These are phyloP conservation scores for Microascus cirrosus DNA, from an alignment of 2,329 filamentous ascomycete genomes.

Conservation along the genomic window DNA sequence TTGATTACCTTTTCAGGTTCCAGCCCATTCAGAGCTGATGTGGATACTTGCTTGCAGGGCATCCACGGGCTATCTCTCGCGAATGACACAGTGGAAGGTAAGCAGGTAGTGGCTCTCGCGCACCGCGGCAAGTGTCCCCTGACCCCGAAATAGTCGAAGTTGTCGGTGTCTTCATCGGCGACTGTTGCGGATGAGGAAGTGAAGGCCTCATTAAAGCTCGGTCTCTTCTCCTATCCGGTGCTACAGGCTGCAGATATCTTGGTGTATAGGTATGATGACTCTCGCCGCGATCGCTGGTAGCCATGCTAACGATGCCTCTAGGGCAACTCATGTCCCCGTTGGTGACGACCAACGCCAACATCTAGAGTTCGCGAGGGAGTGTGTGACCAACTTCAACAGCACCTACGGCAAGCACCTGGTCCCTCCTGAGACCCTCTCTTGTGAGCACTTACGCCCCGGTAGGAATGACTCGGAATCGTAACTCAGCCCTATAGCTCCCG, in stretches of 20 bases:
- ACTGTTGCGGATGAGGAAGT: slow-evolving; percentile 46
- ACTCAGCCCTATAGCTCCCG: slow-evolving; percentile 42
- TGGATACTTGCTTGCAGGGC: slow-evolving; percentile 93
- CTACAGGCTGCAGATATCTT: slow-evolving; percentile 91
- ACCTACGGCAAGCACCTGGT: slow-evolving; percentile 54
- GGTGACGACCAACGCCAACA: slow-evolving; percentile 94
- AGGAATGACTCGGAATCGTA: background rate
- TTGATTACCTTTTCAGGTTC: slow-evolving; percentile 36
- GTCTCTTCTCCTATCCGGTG: slow-evolving; percentile 91
- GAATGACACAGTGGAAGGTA: slow-evolving; percentile 99
- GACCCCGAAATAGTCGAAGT: slow-evolving; percentile 51
- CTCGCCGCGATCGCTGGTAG: background rate
- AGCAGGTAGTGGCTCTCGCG: background rate
- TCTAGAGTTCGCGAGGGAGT: slow-evolving; percentile 81
- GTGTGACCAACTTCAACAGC: slow-evolving; percentile 79
- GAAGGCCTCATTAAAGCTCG: slow-evolving; percentile 61
- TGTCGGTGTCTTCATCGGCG: slow-evolving; percentile 49
- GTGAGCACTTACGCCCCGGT: slow-evolving; percentile 28
- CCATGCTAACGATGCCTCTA: slow-evolving; percentile 15
- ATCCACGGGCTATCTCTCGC: slow-evolving; percentile 81
- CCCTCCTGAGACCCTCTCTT: slow-evolving; percentile 59
- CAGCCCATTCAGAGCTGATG: slow-evolving; percentile 81
- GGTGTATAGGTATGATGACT: slow-evolving; percentile 52
- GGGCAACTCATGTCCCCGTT: slow-evolving; percentile 88
- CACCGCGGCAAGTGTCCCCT: background rate